phyloP scores from a whole-genome alignment of 1,139 yeast genomes.

The Geotrichum aggregatum region DNA sequence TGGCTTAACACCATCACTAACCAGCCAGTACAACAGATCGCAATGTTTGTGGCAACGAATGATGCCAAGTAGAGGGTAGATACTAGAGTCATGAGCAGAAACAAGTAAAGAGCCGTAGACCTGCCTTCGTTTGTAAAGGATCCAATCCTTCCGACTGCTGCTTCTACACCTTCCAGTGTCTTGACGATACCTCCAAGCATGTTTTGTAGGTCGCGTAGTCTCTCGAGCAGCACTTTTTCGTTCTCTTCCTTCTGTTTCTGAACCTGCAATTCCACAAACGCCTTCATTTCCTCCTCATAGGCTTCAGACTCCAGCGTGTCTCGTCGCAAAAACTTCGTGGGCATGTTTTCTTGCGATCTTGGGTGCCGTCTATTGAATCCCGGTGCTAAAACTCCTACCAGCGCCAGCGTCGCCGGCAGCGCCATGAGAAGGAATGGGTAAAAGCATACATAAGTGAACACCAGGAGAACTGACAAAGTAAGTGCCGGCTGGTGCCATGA shows the following conservation, averaged over 20 bases:
- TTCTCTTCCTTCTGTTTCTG: constrained; percentile 20
- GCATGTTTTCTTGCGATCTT: constrained; percentile 23
- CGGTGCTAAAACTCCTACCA: constrained; percentile 62
- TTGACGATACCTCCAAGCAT: constrained; percentile 55
- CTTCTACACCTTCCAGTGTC: constrained; percentile 52
- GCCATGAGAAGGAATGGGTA: constrained; percentile 68
- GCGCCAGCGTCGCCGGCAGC: constrained; percentile 56
- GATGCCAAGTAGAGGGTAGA: constrained; percentile 53
- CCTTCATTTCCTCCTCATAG: constrained; percentile 21
- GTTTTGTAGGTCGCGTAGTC: constrained; percentile 61
- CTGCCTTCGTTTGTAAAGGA: constrained; percentile 67
- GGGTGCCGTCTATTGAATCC: constrained; percentile 68
- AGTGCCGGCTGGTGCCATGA: constrained; percentile 24
- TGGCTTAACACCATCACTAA: constrained; percentile 30
- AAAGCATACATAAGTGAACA: constrained; percentile 41
- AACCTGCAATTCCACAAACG: not conserved
- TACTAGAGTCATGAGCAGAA: constrained; percentile 45
- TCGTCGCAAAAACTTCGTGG: constrained; percentile 20
- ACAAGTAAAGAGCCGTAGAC: constrained; percentile 53
- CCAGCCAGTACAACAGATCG: constrained; percentile 56
- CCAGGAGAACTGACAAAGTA: constrained; percentile 35
- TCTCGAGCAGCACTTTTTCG: constrained; percentile 40
- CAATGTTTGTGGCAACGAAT: constrained; percentile 63
- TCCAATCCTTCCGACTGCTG: constrained; percentile 58
- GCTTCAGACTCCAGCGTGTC: constrained; percentile 14